phyloP scores from a whole-genome alignment of 768 basidiomycete genomes.

The Pleurotus ostreatus region DNA sequence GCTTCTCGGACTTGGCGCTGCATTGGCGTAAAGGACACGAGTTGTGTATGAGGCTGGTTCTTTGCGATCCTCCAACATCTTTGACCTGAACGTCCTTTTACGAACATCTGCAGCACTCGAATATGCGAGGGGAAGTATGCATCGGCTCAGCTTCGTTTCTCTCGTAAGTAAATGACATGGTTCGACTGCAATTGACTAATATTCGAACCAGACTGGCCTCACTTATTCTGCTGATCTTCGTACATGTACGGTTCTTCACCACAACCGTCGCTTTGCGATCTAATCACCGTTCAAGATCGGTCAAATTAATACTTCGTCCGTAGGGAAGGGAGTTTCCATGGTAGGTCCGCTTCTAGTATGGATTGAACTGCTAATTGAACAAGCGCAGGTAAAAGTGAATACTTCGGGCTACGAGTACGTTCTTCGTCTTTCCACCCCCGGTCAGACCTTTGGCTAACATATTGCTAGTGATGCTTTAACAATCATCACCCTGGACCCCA shows the following conservation, averaged over 20 bases:
- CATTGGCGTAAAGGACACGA: constrained; percentile 2
- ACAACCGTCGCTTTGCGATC: constrained; percentile 11
- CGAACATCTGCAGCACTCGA: constrained; percentile 16
- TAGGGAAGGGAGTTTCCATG: constrained; percentile 72
- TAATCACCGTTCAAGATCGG: constrained; percentile 51
- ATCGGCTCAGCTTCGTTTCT: constrained; percentile 68
- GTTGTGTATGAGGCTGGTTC: constrained; percentile 8
- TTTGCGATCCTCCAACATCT: constrained; percentile 1
- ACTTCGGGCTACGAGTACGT: constrained; percentile 68
- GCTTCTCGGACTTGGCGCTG: background rate
- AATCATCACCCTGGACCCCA: constrained; percentile 50
- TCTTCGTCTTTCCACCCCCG: constrained; percentile 4
- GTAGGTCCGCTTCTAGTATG: constrained; percentile 31
- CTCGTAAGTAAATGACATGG: constrained; percentile 46
- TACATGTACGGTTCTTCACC: constrained; percentile 54
- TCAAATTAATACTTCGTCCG: constrained; percentile 74
- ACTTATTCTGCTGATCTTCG: constrained; percentile 70
- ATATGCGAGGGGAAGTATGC: constrained; percentile 75
- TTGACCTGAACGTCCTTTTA: constrained; percentile 18
- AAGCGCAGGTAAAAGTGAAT: constrained; percentile 58
- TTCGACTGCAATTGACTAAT: constrained; percentile 19
- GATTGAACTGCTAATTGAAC: background rate
- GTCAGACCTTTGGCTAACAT: constrained; percentile 3
- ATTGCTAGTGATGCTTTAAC: constrained; percentile 45
- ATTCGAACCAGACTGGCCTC: constrained; percentile 35